These are phyloP conservation scores for Martensiomyces pterosporus DNA, from an alignment of 192 early-diverging fungal species.

Conservation along the genomic window DNA sequence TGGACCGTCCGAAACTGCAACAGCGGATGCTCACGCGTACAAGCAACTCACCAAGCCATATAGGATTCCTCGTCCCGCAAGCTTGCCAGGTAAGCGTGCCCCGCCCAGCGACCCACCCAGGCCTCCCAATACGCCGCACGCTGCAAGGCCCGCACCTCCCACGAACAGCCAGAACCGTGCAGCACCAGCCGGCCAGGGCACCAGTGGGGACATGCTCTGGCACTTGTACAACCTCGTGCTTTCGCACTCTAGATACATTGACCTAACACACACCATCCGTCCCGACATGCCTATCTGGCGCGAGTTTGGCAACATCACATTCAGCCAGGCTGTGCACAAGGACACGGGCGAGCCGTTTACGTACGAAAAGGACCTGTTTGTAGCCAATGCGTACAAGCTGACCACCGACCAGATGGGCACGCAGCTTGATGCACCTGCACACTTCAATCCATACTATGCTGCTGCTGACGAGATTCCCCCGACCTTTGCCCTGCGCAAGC, in stretches of 20 bases:
- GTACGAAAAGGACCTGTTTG: constrained; percentile 44
- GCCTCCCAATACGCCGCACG: too few species aligned
- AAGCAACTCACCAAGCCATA: too few species aligned
- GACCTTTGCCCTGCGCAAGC: constrained; percentile 49
- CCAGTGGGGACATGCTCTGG: too few species aligned
- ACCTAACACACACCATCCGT: constrained; percentile 51
- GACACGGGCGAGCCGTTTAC: constrained; percentile 38
- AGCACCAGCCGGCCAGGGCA: too few species aligned
- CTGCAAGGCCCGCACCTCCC: too few species aligned
- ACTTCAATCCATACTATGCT: constrained; percentile 46
- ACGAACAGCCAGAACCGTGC: too few species aligned
- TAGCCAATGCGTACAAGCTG: constrained; percentile 48
- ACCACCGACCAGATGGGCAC: constrained; percentile 55
- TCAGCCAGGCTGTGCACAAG: constrained; percentile 34
- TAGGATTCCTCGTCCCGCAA: too few species aligned
- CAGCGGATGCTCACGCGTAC: too few species aligned
- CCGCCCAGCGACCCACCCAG: too few species aligned
- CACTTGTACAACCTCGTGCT: constrained; percentile 21
- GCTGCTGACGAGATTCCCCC: constrained; percentile 49
- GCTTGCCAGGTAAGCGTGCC: too few species aligned
- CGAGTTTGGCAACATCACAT: constrained; percentile 51
- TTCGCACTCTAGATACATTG: constrained; percentile 38
- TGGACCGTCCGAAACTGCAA: too few species aligned
- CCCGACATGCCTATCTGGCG: constrained; percentile 54
- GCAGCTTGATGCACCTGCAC: constrained; percentile 51